Evolutionary conservation across 2,329 filamentous ascomycete genomes (phyloP), one percentile per base, ranked within the genome.

Genomic region (Aspergillus sp.): DNA sequence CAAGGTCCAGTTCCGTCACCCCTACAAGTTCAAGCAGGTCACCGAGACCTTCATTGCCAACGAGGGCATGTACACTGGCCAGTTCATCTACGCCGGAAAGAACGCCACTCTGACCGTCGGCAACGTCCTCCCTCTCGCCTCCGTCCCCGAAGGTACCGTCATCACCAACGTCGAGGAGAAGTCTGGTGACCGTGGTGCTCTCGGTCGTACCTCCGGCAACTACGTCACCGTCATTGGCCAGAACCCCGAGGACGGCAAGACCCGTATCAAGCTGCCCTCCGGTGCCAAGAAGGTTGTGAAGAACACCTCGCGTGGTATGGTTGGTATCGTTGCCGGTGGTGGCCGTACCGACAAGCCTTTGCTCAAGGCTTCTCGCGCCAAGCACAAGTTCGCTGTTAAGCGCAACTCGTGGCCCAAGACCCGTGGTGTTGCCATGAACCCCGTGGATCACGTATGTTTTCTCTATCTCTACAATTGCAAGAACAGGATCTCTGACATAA

Each of bases 351-450:
- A 98, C 83, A 98, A 98, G 85, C 93, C 93, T 68, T 82, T 98
- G 74, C 82, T 98, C 70, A 98, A 98, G 91, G 93, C 93, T 70
- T 97, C 91, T 71, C 89, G 93, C 74, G 93, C 93, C 71, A 98
- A 97, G 89, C 91, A 97, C 76, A 98, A 98, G 88, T 98, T 95
- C 81, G 90, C 90, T 66, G 94, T 96, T 81, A 98, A 98, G 90
- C 90, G 93, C 74, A 97, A 98, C 89, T 91, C 85, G 73, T 98
- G 93, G 93, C 93, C 93, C 79, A 96, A 95, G 88, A 98, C 93
- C 83, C 91, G 93, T 93, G 93, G 93, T 96, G 93, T 98, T 86
- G 93, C 93, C 78, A 98, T 98, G 93, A 98, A 98, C 82, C 93
- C 93, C 69, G 93, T 98, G 71, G 93, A 98, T 80, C 93, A 98